Conservation (phyloP, 2,329 filamentous ascomycete species). For the Cladosporium sp. region DNA sequence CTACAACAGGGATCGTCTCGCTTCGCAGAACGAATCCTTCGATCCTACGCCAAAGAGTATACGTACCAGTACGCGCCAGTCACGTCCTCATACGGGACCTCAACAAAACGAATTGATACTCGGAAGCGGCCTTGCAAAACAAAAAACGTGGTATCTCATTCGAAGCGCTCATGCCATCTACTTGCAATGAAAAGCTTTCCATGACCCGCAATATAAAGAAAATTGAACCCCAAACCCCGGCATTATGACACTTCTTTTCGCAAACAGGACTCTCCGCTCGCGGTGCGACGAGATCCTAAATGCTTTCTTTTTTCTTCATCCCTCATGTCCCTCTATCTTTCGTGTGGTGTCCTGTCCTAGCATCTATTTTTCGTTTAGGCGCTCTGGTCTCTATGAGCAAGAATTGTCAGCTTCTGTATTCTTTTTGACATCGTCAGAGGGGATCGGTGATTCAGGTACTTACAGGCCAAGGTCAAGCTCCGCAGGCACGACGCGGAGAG, state of each 20-base stretch:
- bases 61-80: neutral
- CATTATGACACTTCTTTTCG: conserved; percentile 3
- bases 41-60: neutral
- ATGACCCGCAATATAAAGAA: neutral
- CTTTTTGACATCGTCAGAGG: neutral
- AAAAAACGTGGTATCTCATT: conserved; percentile 10
- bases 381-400: conserved; percentile 13
- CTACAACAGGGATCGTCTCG: neutral
- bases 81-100: neutral
- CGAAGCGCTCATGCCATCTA: conserved; percentile 3
- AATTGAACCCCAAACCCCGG: conserved; percentile 1
- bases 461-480: conserved; percentile 50
- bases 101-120: neutral
- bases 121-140: neutral
- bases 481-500: conserved; percentile 56
- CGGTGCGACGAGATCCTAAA: neutral
- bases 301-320: neutral
- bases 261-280: neutral
- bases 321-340: conserved; percentile 1
- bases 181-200: conserved; percentile 7
- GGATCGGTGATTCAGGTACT: neutral
- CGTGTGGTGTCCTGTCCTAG: neutral
- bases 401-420: neutral
- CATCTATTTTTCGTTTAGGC: conserved; percentile 6
- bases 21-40: neutral